Percentiles rank a stretch among this genome's conserved stretches.
These are phyloP conservation scores for Tetracladium marchalianum DNA, from an alignment of 495 filamentous ascomycete genomes.

Conservation along the genomic window DNA sequence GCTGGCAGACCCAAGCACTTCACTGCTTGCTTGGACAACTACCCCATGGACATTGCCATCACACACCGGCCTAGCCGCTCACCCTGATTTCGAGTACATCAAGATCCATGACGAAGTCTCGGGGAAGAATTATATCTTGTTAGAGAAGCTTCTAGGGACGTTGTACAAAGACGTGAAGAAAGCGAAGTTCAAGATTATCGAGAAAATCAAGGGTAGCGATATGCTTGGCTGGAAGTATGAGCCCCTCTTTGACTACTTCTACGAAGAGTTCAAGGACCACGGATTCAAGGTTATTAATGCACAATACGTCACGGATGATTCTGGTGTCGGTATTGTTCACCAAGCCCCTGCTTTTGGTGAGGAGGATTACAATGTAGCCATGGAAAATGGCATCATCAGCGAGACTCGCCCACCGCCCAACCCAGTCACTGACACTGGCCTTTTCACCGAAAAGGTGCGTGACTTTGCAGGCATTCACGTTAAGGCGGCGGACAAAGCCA, in stretches of 20 bases:
- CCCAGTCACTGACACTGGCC: constrained; percentile 74
- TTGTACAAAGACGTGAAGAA: constrained; percentile 97
- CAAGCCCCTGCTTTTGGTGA: constrained; percentile 93
- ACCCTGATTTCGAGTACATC: constrained; percentile 90
- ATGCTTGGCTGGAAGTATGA: constrained; percentile 91
- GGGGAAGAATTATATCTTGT: constrained; percentile 76
- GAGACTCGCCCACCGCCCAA: constrained; percentile 75
- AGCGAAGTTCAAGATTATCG: constrained; percentile 83
- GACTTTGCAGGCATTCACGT: constrained; percentile 89
- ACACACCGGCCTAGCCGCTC: constrained; percentile 67
- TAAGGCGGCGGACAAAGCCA: constrained; percentile 88
- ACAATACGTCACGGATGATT: constrained; percentile 82
- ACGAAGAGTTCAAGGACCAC: constrained; percentile 80
- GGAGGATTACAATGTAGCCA: constrained; percentile 85
- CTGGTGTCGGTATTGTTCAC: constrained; percentile 92
- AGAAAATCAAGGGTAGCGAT: constrained; percentile 72
- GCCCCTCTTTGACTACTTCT: constrained; percentile 89
- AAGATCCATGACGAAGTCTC: constrained; percentile 79
- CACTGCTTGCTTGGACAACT: constrained; percentile 83
- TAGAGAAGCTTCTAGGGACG: constrained; percentile 75
- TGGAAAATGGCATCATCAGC: constrained; percentile 67
- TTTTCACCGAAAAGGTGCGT: constrained; percentile 68
- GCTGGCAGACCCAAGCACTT: constrained; percentile 61
- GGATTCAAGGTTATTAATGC: constrained; percentile 83
- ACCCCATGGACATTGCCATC: constrained; percentile 95